Percentiles rank a stretch among this genome's conserved stretches.
phyloP scores from a whole-genome alignment of 1,284 basidiomycete genomes.

The Boletus subluridellus region DNA sequence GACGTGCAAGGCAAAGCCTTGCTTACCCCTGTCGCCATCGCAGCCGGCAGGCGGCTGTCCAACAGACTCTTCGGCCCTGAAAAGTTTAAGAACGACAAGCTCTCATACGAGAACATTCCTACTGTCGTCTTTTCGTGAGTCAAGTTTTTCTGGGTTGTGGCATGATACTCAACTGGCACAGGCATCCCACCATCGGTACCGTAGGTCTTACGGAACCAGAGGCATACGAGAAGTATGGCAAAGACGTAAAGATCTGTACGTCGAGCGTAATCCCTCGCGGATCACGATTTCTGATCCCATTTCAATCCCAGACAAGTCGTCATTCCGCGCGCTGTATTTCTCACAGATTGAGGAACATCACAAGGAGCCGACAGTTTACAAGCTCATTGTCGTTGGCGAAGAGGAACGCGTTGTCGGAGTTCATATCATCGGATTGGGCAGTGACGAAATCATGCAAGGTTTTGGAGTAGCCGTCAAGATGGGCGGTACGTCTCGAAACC shows the following conservation, averaged over 20 bases:
- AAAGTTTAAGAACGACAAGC: constrained; percentile 82
- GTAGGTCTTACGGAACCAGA: constrained; percentile 91
- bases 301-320: constrained; percentile 57
- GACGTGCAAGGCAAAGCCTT: constrained; percentile 91
- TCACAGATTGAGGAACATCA: constrained; percentile 82
- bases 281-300: not conserved
- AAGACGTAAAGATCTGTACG: constrained; percentile 87
- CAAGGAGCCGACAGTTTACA: constrained; percentile 93
- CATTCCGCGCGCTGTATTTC: constrained; percentile 84
- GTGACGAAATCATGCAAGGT: constrained; percentile 92
- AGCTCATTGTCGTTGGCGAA: constrained; percentile 80
- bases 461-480: constrained; percentile 95
- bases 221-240: constrained; percentile 84
- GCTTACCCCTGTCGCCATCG: constrained; percentile 97
- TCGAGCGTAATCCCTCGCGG: constrained; percentile 11
- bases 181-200: constrained; percentile 89
- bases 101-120: constrained; percentile 89
- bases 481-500: constrained; percentile 57
- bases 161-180: constrained; percentile 30
- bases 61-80: constrained; percentile 89
- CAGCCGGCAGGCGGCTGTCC: constrained; percentile 84
- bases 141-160: not conserved
- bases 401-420: constrained; percentile 95
- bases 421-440: constrained; percentile 88
- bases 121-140: constrained; percentile 92